phyloP scores from a whole-genome alignment of 2,329 filamentous ascomycete genomes.

The Bipolaris zeicola region DNA sequence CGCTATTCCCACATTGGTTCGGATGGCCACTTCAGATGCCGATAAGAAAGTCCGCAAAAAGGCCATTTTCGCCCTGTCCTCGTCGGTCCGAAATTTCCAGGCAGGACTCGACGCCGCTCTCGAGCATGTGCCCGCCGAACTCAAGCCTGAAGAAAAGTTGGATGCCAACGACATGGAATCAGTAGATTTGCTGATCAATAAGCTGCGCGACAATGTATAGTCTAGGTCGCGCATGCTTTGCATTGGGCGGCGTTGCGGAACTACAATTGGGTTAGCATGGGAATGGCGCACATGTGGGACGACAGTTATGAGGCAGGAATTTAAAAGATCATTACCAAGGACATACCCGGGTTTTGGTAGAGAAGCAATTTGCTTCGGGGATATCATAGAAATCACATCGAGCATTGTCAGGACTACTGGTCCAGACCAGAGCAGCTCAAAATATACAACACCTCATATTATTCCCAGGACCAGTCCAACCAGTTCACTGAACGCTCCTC shows the following conservation, averaged over 20 bases:
- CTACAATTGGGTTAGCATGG: conserved; percentile 28
- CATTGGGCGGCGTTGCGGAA: conserved; percentile 34
- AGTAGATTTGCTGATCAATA: conserved; percentile 75
- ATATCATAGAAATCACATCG: not conserved
- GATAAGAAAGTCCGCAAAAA: conserved; percentile 75
- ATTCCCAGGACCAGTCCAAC: conserved; percentile 51
- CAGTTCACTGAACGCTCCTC: conserved; percentile 52
- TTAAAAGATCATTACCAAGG: not conserved
- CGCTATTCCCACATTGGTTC: conserved; percentile 72
- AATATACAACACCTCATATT: conserved; percentile 27
- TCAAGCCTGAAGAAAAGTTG: conserved; percentile 64
- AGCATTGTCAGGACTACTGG: conserved; percentile 3
- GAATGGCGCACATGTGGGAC: conserved; percentile 14
- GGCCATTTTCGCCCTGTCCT: conserved; percentile 87
- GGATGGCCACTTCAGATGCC: conserved; percentile 65
- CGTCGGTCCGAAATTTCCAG: conserved; percentile 86
- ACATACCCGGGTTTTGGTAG: conserved; percentile 7
- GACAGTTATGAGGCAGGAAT: not conserved
- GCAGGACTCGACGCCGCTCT: conserved; percentile 69
- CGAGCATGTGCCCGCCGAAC: conserved; percentile 68
- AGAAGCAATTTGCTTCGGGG: conserved; percentile 1
- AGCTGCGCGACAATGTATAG: conserved; percentile 52
- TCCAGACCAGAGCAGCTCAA: not conserved
- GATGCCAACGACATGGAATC: conserved; percentile 87
- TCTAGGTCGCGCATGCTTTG: conserved; percentile 9